phyloP scores from a whole-genome alignment of 2,329 filamentous ascomycete genomes.

The Talaromyces sp. region DNA sequence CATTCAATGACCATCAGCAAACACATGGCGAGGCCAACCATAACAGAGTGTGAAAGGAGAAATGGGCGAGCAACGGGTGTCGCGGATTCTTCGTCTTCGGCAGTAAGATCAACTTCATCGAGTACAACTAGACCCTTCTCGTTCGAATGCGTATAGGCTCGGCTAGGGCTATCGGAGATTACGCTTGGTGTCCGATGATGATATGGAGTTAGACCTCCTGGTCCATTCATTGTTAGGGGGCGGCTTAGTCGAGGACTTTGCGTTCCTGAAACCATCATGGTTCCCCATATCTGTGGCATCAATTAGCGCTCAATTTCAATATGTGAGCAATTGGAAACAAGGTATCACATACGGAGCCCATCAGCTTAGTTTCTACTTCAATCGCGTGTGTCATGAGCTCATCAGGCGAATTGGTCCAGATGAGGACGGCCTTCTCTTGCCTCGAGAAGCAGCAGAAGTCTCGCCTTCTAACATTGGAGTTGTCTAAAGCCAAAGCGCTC shows the following conservation, averaged over 20 bases:
- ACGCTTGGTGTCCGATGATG: slow-evolving; percentile 11
- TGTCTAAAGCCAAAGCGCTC: slow-evolving; percentile 6
- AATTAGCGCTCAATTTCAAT: background rate
- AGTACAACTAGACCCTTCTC: slow-evolving; percentile 15
- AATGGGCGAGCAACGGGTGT: slow-evolving; percentile 16
- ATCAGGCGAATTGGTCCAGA: slow-evolving; percentile 15
- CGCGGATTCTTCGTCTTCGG: slow-evolving; percentile 15
- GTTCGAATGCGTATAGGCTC: background rate
- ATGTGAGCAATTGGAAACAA: background rate
- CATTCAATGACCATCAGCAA: slow-evolving; percentile 18
- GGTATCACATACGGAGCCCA: slow-evolving; percentile 12
- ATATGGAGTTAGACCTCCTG: slow-evolving; percentile 8
- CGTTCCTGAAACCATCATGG: slow-evolving; percentile 9
- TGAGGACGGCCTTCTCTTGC: slow-evolving; percentile 15
- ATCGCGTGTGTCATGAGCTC: slow-evolving; percentile 14
- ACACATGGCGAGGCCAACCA: slow-evolving; percentile 18
- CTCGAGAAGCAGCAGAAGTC: slow-evolving; percentile 17
- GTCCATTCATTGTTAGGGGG: slow-evolving; percentile 4
- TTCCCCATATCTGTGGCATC: slow-evolving; percentile 14
- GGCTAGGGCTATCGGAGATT: slow-evolving; percentile 7
- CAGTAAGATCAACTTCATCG: slow-evolving; percentile 17
- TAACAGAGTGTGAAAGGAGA: slow-evolving; percentile 16
- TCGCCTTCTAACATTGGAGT: slow-evolving; percentile 12
- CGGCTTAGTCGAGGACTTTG: slow-evolving; percentile 12
- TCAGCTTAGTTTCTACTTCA: slow-evolving; percentile 17